Percentiles rank a stretch among this genome's conserved stretches.
Evolutionary conservation across 257 asterid genomes (phyloP).

Genomic region (Cynanchum wilfordii): DNA sequence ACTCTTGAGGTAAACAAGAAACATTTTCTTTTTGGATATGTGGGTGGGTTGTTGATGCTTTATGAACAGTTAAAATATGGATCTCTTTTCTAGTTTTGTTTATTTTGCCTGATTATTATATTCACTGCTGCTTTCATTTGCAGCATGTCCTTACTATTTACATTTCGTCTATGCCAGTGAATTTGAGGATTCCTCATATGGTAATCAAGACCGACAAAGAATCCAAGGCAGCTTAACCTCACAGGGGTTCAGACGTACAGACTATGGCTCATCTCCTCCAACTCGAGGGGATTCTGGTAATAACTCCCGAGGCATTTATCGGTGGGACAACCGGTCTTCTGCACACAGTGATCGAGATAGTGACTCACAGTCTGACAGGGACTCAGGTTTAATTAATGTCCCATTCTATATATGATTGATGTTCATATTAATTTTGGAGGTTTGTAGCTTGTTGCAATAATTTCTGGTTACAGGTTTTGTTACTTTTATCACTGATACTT

Average conservation of each 20-base stretch:
- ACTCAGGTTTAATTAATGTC: conserved; percentile 54
- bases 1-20: conserved; percentile 40
- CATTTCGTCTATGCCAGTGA: conserved; percentile 45
- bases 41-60: background rate
- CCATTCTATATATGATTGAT: conserved; percentile 7
- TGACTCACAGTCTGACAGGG: conserved; percentile 73
- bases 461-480: background rate
- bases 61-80: background rate
- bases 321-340: conserved; percentile 76
- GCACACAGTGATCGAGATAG: conserved; percentile 64
- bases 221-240: conserved; percentile 36
- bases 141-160: conserved; percentile 9
- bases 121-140: background rate
- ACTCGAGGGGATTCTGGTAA: conserved; percentile 54
- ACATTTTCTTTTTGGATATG: background rate
- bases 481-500: background rate
- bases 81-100: background rate
- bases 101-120: background rate
- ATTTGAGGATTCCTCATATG: conserved; percentile 46
- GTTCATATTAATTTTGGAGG: background rate
- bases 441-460: background rate
- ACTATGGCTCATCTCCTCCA: conserved; percentile 72
- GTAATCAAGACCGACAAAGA: conserved; percentile 57
- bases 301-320: conserved; percentile 44
- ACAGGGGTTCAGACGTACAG: conserved; percentile 58